Conservation (phyloP, 1,139 yeast genomes). For the Protomyces gravidus region DNA sequence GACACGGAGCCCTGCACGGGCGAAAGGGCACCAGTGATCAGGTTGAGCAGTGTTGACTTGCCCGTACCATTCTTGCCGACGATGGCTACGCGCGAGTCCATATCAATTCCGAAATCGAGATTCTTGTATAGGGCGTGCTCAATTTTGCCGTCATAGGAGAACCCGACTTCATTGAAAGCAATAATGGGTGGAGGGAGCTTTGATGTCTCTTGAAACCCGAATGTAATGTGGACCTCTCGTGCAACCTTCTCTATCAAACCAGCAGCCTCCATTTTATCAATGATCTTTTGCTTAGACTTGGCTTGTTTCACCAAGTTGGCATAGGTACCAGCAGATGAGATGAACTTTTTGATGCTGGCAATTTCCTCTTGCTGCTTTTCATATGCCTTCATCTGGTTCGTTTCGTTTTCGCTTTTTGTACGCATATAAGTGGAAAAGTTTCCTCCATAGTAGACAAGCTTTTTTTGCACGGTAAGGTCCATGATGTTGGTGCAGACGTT, state of each 20-base stretch:
- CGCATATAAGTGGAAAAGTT: conserved; percentile 94
- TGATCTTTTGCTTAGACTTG: conserved; percentile 96
- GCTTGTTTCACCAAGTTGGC: conserved; percentile 99
- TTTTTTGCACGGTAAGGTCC: conserved; percentile 80
- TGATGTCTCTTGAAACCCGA: conserved; percentile 92
- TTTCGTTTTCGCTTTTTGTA: conserved; percentile 89
- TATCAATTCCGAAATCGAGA: conserved; percentile 96
- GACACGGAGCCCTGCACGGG: conserved; percentile 87
- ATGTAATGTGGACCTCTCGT: conserved; percentile 86
- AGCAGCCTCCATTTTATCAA: conserved; percentile 99
- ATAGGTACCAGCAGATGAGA: conserved; percentile 99
- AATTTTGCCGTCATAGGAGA: conserved; percentile 79
- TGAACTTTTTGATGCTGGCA: conserved; percentile 94
- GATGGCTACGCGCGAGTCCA: conserved; percentile 97
- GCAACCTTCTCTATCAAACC: conserved; percentile 93
- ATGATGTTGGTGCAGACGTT: conserved; percentile 98
- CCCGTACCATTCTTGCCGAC: conserved; percentile 99
- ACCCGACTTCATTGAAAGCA: conserved; percentile 82
- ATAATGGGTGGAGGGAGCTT: conserved; percentile 98
- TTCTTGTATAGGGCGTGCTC: conserved; percentile 87
- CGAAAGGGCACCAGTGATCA: conserved; percentile 89
- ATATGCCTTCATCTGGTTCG: conserved; percentile 97
- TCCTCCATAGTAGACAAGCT: conserved; percentile 82
- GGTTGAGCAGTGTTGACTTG: conserved; percentile 89
- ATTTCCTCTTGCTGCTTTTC: conserved; percentile 82